Conservation (phyloP, 2,329 filamentous ascomycete species). For the Pezicula neosporulosa region DNA sequence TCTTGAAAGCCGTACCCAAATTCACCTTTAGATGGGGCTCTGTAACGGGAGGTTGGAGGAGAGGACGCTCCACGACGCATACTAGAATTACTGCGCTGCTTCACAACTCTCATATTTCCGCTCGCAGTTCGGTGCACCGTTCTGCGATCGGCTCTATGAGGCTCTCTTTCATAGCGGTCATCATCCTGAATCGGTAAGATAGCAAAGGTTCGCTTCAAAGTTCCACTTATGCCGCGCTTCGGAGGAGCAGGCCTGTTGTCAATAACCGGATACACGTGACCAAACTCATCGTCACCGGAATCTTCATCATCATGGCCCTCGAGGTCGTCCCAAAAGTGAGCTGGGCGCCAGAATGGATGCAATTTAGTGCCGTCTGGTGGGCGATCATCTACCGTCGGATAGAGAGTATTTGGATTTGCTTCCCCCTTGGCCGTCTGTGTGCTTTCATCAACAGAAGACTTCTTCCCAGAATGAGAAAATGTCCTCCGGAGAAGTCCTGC, state of each 20-base stretch:
- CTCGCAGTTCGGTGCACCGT: conserved; percentile 57
- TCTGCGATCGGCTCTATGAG: conserved; percentile 44
- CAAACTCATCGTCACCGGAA: conserved; percentile 15
- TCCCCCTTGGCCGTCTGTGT: conserved; percentile 21
- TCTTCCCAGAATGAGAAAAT: conserved; percentile 25
- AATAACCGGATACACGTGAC: conserved; percentile 38
- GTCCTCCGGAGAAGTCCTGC: conserved; percentile 48
- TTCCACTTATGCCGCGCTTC: conserved; percentile 44
- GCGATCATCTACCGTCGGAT: conserved; percentile 40
- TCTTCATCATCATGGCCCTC: conserved; percentile 34
- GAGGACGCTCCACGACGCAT: conserved; percentile 14
- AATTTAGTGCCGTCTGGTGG: conserved; percentile 51
- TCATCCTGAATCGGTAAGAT: conserved; percentile 51
- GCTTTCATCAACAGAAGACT: conserved; percentile 12
- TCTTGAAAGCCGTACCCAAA: conserved; percentile 26
- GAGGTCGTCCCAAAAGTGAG: conserved; percentile 38
- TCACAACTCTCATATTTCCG: conserved; percentile 57
- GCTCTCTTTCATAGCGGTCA: conserved; percentile 33
- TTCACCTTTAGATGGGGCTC: conserved; percentile 5
- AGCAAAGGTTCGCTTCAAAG: conserved; percentile 51
- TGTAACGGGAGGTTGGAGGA: conserved; percentile 1
- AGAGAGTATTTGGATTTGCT: conserved; percentile 27
- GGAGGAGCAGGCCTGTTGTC: conserved; percentile 44
- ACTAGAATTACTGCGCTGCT: conserved; percentile 41
- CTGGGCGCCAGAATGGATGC: conserved; percentile 61